These are phyloP conservation scores for Naganishia antarctica DNA, from an alignment of 768 basidiomycete genomes.

Conservation along the genomic window DNA sequence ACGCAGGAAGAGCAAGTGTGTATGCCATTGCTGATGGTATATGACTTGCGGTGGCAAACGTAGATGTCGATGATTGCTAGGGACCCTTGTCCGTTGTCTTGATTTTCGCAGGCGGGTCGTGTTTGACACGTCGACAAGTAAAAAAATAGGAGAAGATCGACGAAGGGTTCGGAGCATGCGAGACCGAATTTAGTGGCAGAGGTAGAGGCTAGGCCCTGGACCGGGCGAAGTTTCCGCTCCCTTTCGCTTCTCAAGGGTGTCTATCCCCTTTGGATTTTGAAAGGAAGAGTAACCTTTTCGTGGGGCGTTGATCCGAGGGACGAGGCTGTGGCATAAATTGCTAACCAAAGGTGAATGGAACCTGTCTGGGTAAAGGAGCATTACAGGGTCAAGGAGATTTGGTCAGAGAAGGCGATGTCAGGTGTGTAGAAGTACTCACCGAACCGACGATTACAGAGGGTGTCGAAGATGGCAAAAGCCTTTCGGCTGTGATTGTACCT, in stretches of 20 bases:
- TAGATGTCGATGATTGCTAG: no score
- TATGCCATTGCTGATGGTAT: conserved; percentile 1
- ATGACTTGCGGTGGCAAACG: no score
- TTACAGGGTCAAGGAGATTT: no score
- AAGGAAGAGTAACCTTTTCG: neutral
- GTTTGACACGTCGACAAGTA: conserved; percentile 9
- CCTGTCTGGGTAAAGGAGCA: no score
- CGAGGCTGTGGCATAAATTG: no score
- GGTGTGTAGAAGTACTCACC: neutral
- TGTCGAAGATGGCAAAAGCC: neutral
- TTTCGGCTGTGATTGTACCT: neutral
- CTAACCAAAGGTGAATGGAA: no score
- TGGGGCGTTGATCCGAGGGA: no score
- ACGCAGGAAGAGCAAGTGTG: neutral
- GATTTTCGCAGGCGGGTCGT: neutral
- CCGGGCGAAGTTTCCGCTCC: neutral
- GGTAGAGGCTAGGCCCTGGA: neutral
- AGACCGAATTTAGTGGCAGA: neutral
- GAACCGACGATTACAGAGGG: neutral
- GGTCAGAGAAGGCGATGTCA: no score
- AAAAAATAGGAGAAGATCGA: conserved; percentile 1
- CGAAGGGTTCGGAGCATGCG: conserved; percentile 15
- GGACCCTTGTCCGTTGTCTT: neutral
- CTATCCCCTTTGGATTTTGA: neutral
- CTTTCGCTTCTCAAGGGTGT: conserved; percentile 2